phyloP scores from a whole-genome alignment of 202 grass and related monocot genomes.

The Digitaria exilis region DNA sequence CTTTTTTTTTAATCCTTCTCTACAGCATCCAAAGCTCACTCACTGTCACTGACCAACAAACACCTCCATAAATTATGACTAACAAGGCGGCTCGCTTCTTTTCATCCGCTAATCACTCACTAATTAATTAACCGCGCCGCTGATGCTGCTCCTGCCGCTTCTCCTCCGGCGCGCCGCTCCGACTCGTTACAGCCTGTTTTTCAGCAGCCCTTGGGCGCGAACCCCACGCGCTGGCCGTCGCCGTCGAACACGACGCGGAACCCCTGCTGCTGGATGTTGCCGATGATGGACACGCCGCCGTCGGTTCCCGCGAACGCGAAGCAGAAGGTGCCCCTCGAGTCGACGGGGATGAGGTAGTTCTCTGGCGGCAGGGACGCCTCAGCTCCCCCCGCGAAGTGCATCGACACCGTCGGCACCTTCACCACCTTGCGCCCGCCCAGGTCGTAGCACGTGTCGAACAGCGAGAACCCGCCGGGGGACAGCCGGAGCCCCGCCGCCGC shows the following conservation, averaged over 20 bases:
- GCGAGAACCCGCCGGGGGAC: constrained; percentile 76
- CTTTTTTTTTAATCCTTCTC: background rate
- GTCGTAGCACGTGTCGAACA: constrained; percentile 99
- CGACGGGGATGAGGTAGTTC: constrained; percentile 97
- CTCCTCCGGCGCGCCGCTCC: background rate
- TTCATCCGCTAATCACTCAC: constrained; percentile 21
- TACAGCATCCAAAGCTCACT: constrained; percentile 44
- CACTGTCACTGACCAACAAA: background rate
- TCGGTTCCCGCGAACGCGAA: constrained; percentile 89
- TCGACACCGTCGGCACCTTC: constrained; percentile 77
- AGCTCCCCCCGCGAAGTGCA: constrained; percentile 73
- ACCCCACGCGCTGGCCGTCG: constrained; percentile 61
- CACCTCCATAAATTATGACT: constrained; percentile 38
- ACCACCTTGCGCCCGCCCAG: constrained; percentile 72
- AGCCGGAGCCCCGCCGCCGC: constrained; percentile 54
- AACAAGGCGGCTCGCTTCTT: background rate
- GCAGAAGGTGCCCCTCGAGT: constrained; percentile 85
- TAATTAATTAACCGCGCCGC: constrained; percentile 11
- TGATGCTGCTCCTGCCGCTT: background rate
- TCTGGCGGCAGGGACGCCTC: constrained; percentile 65
- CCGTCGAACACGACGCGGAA: constrained; percentile 94
- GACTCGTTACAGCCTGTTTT: too few species aligned
- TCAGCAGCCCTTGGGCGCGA: constrained; percentile 79
- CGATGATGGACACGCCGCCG: constrained; percentile 85
- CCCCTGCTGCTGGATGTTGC: constrained; percentile 96